Evolutionary conservation across 306 rosid genomes (phyloP).

Genomic region (Glycine latifolia): DNA sequence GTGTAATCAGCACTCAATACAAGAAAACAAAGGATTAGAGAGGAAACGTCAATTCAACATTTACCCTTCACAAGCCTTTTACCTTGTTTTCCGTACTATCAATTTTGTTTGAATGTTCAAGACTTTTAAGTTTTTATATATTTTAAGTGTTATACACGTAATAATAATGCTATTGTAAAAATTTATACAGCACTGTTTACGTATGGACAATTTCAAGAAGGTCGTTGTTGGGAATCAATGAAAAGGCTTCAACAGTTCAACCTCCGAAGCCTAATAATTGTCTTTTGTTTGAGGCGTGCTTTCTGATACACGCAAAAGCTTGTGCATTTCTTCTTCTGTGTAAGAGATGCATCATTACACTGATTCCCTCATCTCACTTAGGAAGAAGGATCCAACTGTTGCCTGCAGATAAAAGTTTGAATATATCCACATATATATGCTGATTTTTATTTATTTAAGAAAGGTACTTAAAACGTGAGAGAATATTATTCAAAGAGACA

Average conservation of each 20-base stretch:
- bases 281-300: constrained; percentile 40
- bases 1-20: constrained; percentile 57
- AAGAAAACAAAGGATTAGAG: background rate
- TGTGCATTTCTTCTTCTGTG: constrained; percentile 32
- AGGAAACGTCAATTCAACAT: constrained; percentile 21
- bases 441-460: background rate
- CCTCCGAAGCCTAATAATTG: constrained; percentile 28
- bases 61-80: constrained; percentile 28
- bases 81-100: constrained; percentile 4
- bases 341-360: constrained; percentile 22
- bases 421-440: background rate
- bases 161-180: background rate
- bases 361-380: constrained; percentile 20
- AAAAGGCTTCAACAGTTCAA: constrained; percentile 20
- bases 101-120: background rate
- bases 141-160: background rate
- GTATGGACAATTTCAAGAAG: constrained; percentile 30
- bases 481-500: background rate
- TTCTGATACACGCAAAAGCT: constrained; percentile 38
- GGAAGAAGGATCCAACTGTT: constrained; percentile 40
- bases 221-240: constrained; percentile 56
- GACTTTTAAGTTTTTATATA: too few species aligned
- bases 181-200: background rate
- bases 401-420: constrained; percentile 20
- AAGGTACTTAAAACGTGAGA: background rate